Base-by-base conservation (phyloP, 2,329 filamentous ascomycete species). In the Pseudogymnoascus destructans region DNA sequence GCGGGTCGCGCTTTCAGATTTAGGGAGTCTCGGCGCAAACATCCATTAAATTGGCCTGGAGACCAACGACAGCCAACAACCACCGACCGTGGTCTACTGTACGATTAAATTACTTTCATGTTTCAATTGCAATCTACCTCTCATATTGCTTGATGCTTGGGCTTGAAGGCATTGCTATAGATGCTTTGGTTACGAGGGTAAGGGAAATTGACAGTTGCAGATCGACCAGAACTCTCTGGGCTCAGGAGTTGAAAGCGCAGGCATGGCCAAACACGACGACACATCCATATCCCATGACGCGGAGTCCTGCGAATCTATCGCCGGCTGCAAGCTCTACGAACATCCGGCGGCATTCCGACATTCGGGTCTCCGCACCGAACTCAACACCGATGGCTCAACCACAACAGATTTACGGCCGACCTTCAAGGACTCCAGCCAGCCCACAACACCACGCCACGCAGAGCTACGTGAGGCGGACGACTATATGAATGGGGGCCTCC, bases 211-310 rank as follows among this genome's bases (percentile, higher is more conserved):
- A 52, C 42, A 52, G 42, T 30, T 30, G 42, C 42, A 52, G 42
- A 52, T 52, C 42, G 23, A 52, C 42, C 23, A 17, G 42, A 52
- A 52, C 42, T 17, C 42, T 17, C 23, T 15, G 42, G 42, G 42
- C n/a, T 52, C 42, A 52, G 42, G 42, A 52, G 42, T 52, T 52
- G 42, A 52, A 52, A 27, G 42, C 23, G 42, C 42, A 52, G 42
- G 42, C 42, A 52, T 52, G 42, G 42, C 42, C 42, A 52, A 30
- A 52, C 42, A 52, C 42, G 42, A 52, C 42, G 42, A 52, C 42
- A 52, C 42, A 11, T 52, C 42, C n/a, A 27, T 52, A 52, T 72
- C 71, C 73, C 19, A 69, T 66, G 65, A 67, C 70, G 27, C 66
- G 59, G 61, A 70, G 59, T 61, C 65, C 69, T 55, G 63, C 61